phyloP scores from a whole-genome alignment of 2,329 filamentous ascomycete species.

The Diplodia sapinea region DNA sequence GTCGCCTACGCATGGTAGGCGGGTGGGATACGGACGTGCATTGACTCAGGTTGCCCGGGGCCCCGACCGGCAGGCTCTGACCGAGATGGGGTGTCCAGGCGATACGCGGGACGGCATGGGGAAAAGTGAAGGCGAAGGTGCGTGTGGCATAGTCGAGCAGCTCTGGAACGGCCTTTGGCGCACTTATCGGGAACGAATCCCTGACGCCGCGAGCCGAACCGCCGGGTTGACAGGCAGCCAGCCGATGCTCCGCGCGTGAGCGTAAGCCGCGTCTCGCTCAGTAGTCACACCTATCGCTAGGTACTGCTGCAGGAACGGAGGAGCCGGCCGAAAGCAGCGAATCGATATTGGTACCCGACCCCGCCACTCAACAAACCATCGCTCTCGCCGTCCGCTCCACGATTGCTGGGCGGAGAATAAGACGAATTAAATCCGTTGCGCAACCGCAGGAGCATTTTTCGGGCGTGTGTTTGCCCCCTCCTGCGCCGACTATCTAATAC shows the following conservation, averaged over 20 bases:
- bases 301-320: conserved; percentile 19
- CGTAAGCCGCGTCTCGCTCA: not conserved
- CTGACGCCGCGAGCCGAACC: conserved; percentile 18
- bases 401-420: conserved; percentile 1
- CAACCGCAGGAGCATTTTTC: no score
- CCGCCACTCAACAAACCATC: conserved; percentile 1
- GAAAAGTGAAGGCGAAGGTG: not conserved
- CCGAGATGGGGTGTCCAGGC: not conserved
- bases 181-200: not conserved
- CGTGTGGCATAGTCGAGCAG: not conserved
- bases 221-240: conserved; percentile 22
- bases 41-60: not conserved
- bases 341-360: conserved; percentile 7
- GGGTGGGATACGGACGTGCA: not conserved
- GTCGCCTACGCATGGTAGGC: not conserved
- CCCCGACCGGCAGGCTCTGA: not conserved
- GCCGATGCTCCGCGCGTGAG: conserved; percentile 5
- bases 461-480: not conserved
- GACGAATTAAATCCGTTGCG: not conserved
- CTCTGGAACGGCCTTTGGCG: not conserved
- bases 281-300: not conserved
- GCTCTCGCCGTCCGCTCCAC: not conserved
- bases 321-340: conserved; percentile 13
- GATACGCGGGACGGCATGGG: not conserved
- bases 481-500: no score